phyloP scores from a whole-genome alignment of 192 early-diverging fungal species.

The Mortierella claussenii region DNA sequence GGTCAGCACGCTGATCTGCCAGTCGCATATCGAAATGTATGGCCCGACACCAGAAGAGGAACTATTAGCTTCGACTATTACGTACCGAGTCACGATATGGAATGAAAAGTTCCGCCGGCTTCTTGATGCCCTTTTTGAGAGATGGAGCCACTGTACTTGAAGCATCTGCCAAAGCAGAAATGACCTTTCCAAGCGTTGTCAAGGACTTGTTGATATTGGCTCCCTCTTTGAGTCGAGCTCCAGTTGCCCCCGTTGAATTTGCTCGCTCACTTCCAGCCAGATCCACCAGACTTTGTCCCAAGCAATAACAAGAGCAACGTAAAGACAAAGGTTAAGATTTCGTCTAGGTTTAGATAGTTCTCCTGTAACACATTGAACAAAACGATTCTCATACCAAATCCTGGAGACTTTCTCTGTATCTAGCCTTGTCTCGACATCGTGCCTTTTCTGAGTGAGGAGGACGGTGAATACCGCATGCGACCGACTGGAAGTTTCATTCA shows the following conservation, averaged over 20 bases:
- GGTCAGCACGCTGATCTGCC: too few species aligned
- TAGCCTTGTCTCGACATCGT: conserved; percentile 60
- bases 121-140: conserved; percentile 49
- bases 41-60: too few species aligned
- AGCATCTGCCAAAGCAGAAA: conserved; percentile 85
- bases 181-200: conserved; percentile 93
- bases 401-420: conserved; percentile 80
- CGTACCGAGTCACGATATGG: conserved; percentile 92
- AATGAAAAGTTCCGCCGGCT: conserved; percentile 70
- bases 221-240: conserved; percentile 87
- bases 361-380: too few species aligned
- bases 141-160: conserved; percentile 38
- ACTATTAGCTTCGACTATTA: background rate
- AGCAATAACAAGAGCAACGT: background rate
- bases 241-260: conserved; percentile 85
- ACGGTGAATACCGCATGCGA: conserved; percentile 90
- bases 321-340: conserved; percentile 14
- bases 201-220: conserved; percentile 95
- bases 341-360: too few species aligned
- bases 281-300: conserved; percentile 78
- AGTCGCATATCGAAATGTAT: too few species aligned
- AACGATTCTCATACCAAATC: conserved; percentile 62
- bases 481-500: conserved; percentile 93
- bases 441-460: conserved; percentile 72
- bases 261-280: conserved; percentile 95